Base-by-base conservation (phyloP, 495 filamentous ascomycete species). In the Clohesyomyces aquaticus region DNA sequence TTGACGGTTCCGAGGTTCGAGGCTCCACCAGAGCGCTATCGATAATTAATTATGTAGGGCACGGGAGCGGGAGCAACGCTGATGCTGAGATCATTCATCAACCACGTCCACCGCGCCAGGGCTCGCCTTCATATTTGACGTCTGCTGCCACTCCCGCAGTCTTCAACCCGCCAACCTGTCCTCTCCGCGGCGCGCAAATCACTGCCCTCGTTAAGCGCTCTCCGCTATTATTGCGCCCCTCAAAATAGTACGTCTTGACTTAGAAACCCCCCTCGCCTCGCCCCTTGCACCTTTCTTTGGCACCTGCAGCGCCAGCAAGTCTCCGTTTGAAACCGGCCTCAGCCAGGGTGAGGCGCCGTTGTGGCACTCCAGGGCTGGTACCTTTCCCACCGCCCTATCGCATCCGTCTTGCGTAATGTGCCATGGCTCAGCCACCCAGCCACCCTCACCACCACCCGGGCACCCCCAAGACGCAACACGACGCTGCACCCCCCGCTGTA, bases 311-410 rank as follows among this genome's bases (percentile, higher is more conserved):
- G 32, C 25, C 35, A 28, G 21, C 6, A 18, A 12, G 10, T 35
- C 23, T 12, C 3, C 41, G 23, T 48, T 55, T 66, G 63, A 66
- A 66, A 66, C 63, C 51, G 42, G 63, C 26, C 18, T 28, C 4
- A n/a, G 8, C 55, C 62, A 46, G 46, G 21, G 28, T 35, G 28
- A 12, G 22, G 51, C 59, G 45, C 63, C 50, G 62, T 45, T 59
- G 55, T 46, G 32, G 28, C 61, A 65, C 45, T 45, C 41, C 47
- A 54, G 49, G 49, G 28, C 58, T n/a, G n/a, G n/a, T n/a, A n/a
- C n/a, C n/a, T n/a, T n/a, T n/a, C n/a, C n/a, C n/a, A n/a, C n/a
- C n/a, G n/a, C n/a, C n/a, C n/a, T n/a, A n/a, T n/a, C n/a, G n/a
- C n/a, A n/a, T 19, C 59, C 9, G 18, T 18, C 19, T 32, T 60